Conservation (phyloP, 352 stramenopile species). For the Phytophthora meadii region DNA sequence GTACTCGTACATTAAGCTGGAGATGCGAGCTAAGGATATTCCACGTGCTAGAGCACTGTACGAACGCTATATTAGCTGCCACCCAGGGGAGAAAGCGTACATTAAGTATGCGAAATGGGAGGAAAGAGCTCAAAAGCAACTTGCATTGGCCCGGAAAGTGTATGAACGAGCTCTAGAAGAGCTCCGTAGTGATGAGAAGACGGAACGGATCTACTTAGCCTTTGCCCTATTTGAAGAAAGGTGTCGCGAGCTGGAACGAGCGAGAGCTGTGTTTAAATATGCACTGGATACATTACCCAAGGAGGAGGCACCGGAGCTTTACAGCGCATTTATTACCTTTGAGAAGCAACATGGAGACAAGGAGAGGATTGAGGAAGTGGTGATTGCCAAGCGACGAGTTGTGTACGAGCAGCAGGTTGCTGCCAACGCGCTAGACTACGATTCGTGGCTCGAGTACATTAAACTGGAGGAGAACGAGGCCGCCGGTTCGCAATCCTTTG, state of each 20-base stretch:
- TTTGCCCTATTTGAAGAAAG: conserved; percentile 98
- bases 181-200: conserved; percentile 81
- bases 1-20: conserved; percentile 98
- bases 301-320: conserved; percentile 93
- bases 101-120: conserved; percentile 99
- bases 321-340: conserved; percentile 97
- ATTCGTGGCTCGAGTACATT: conserved; percentile 99
- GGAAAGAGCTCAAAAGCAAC: conserved; percentile 94
- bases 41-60: conserved; percentile 92
- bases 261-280: conserved; percentile 90
- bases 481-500: conserved; percentile 54
- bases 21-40: conserved; percentile 92
- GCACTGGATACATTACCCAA: conserved; percentile 84
- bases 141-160: conserved; percentile 92
- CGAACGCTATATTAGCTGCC: conserved; percentile 94
- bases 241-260: conserved; percentile 93
- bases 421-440: conserved; percentile 95
- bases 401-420: conserved; percentile 95
- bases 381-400: conserved; percentile 94
- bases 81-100: conserved; percentile 92
- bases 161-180: conserved; percentile 97
- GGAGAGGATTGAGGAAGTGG: conserved; percentile 96
- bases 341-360: conserved; percentile 98
- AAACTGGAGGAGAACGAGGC: conserved; percentile 96
- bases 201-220: conserved; percentile 90